Evolutionary conservation across 352 stramenopile species (phyloP), one percentile per base, ranked within the genome.

Genomic region (Nannochloropsis limnetica): DNA sequence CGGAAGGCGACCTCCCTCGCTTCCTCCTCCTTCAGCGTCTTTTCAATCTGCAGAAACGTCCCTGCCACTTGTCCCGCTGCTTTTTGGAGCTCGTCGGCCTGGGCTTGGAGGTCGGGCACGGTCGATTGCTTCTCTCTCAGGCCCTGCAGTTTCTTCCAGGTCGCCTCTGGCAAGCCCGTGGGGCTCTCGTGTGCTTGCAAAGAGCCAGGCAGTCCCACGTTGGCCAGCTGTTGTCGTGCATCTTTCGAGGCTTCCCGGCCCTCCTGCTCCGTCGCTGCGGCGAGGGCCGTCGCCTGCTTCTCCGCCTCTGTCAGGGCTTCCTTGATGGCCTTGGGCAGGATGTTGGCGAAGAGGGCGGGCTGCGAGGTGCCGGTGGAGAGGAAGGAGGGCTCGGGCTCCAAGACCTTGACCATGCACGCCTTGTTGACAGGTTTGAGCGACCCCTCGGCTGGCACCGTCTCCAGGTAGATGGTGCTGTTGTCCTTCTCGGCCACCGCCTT

Each of bases 111-210:
- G 61, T 74, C 61, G 3, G 61, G 20, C 25, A 74, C 25, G 6
- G 61, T 74, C 0, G 61, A 74, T 8, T 74, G 61, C 61, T 74
- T 74, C 25, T 74, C 61, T 22, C 61, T 74, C 25, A 74, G 25
- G 61, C 61, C 61, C 25, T 74, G 61, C 9, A 85, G 81, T 43
- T 86, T 86, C 28, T 82, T 82, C 83, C 83, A 86, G 28, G 82
- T 82, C 8, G 83, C 83, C 49, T 86, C 83, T 11, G 79, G 79
- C 9, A 86, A 32, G 25, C 83, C 83, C 31, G 81, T 81, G n/a
- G 80, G 54, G 22, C 83, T 86, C 81, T 86, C 79, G 43, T 86
- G 83, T n/a, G 83, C 83, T 37, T 86, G 68, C 25, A 86, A 32
- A 20, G 81, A 83, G 5, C 83, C 83, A 20, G 81, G 83, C 23